Evolutionary conservation across 192 early-diverging fungal genomes (phyloP), one percentile per base, ranked within the genome.

Genomic region (Podila epicladia): DNA sequence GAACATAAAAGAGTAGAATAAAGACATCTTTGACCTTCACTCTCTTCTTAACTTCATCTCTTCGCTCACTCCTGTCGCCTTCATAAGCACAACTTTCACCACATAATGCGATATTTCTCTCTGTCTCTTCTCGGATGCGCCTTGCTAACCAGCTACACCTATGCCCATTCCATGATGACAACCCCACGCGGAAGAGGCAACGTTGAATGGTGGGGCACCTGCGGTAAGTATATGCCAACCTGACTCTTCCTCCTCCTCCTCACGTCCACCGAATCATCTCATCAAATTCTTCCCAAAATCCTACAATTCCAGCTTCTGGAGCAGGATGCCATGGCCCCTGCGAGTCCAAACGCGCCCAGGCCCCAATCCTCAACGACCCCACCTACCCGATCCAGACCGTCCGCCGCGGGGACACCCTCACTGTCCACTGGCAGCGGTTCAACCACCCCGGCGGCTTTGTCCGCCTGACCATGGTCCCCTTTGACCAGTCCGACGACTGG

Each of bases 361-460:
- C 89, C 49, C 84, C 86, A 22, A 86, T 90, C 58, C 50, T 79
- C 31, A 87, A 86, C 82, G 84, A 75, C 74, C 85, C 83, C 55
- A 86, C 86, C 17, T 84, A 83, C 64, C 83, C 87, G 32, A 84
- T 86, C 79, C 85, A 70, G 53, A 84, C 84, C 57, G 71, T 89
- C 33, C 71, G 83, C 73, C 88, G 90, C 12, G 90, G 90, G 15
- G 86, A 87, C 57, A 71, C 78, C 62, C 73, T 91, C 9, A 73
- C 75, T 4, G 82, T 91, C 53, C 53, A 68, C 29, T 91, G 90
- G 90, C 68, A 82, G 31, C 83, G 90, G 20, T 82, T 85, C 66
- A 91, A 91, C 83, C 90, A 91, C 64, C 90, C 90, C 0, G 88
- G 88, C 17, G 90, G 90, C 9, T 91, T 91, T 66, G 88, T 91